Evolutionary conservation across 129 eudicot species (phyloP).

Genomic region (Arctium lappa): DNA sequence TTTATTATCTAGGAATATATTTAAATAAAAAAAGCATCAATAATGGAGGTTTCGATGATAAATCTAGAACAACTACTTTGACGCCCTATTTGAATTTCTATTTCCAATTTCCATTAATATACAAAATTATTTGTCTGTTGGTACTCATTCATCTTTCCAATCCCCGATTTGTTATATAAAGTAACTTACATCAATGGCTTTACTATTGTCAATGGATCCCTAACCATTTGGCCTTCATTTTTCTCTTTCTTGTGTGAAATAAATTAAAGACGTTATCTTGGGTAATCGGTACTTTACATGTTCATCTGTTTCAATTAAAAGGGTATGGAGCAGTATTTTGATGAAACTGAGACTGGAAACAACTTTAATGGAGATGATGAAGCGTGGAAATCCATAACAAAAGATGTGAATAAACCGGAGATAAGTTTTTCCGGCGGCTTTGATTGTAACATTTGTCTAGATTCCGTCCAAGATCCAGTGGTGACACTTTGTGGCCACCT

Average conservation of each 20-base stretch:
- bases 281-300: too few species aligned
- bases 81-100: background rate
- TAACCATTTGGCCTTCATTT: background rate
- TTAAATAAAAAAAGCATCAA: background rate
- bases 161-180: background rate
- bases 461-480: constrained; percentile 66
- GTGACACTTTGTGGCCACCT: constrained; percentile 78
- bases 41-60: background rate
- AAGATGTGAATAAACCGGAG: background rate
- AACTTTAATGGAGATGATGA: background rate
- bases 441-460: constrained; percentile 83
- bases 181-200: background rate
- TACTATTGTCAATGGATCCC: background rate
- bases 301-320: background rate
- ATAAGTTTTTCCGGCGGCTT: constrained; percentile 24
- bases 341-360: background rate
- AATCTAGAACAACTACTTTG: background rate
- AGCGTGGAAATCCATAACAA: background rate
- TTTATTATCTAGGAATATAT: background rate
- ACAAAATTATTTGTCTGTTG: background rate
- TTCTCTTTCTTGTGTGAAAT: background rate
- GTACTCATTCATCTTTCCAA: background rate
- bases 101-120: background rate
- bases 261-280: background rate
- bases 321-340: background rate